phyloP scores from a whole-genome alignment of 192 early-diverging fungal genomes.

The Linnemannia schmuckeri region DNA sequence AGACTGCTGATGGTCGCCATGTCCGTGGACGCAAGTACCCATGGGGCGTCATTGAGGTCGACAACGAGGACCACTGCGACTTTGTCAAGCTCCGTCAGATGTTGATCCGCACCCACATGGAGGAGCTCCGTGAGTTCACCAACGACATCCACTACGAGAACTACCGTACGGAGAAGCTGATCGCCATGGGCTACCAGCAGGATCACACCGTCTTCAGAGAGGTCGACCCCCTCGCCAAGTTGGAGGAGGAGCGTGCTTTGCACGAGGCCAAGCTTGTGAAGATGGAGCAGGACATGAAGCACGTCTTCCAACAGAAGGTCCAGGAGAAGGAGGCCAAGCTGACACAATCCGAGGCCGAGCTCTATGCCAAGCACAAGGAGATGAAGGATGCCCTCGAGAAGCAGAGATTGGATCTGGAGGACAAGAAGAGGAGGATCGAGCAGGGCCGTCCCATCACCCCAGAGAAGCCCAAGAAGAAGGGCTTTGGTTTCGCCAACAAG shows the following conservation, averaged over 20 bases:
- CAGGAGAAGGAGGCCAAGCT: constrained; percentile 98
- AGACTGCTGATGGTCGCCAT: constrained; percentile 82
- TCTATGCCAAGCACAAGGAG: constrained; percentile 97
- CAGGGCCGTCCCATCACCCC: constrained; percentile 77
- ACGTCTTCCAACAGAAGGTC: constrained; percentile 99
- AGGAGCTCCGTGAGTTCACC: constrained; percentile 97
- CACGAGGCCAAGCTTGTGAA: constrained; percentile 97
- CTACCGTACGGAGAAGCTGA: constrained; percentile 95
- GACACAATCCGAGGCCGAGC: constrained; percentile 97
- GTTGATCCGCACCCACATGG: constrained; percentile 94
- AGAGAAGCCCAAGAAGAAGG: constrained; percentile 81
- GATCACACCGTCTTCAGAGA: constrained; percentile 86
- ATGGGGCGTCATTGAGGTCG: constrained; percentile 98
- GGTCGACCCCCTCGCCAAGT: constrained; percentile 80
- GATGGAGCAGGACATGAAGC: constrained; percentile 99
- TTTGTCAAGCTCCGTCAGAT: constrained; percentile 97
- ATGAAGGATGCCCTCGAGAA: constrained; percentile 98
- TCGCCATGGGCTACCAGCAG: constrained; percentile 88
- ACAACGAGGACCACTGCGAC: constrained; percentile 97
- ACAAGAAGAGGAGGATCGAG: constrained; percentile 93
- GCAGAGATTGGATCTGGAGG: constrained; percentile 93
- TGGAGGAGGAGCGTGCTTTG: constrained; percentile 92
- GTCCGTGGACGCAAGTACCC: constrained; percentile 94
- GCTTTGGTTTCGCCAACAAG: constrained; percentile 74
- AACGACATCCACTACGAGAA: constrained; percentile 93